Base-by-base conservation (phyloP, 352 stramenopile species). In the Phytophthora pistaciae region DNA sequence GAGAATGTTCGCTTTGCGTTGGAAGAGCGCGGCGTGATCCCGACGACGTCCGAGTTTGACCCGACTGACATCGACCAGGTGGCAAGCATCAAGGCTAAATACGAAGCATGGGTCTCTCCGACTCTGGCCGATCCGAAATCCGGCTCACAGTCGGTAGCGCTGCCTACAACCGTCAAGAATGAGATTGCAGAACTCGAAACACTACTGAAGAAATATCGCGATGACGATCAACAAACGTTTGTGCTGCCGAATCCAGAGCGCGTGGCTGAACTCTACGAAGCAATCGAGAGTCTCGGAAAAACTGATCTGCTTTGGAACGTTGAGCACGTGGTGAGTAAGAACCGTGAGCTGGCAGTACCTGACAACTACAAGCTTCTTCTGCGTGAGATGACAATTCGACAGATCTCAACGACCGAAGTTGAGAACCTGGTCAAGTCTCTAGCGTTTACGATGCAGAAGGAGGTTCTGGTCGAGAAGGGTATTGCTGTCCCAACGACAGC, bases 271-370 rank as follows among this genome's bases (percentile, higher is more conserved):
- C 75, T 94, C n/a, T 84, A 84, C 18, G 46, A 72, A 14, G 71
- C 90, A 18, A 85, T 94, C 20, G 80, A 92, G 55, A 82, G 78
- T 54, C 63, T 94, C 0, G 83, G 84, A 2, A 94, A 92, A 68
- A 88, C 75, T 10, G 84, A 94, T 56, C 61, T 94, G 53, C 73
- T 94, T 18, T 91, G 84, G 84, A 94, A 92, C 65, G 79, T 94
- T n/a, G 73, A 83, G 13, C 83, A 94, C 56, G 80, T 70, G 3
- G 82, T 94, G 3, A 92, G 84, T 57, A 77, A 52, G 5, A 92
- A 90, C 65, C 58, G 64, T 3, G 87, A 94, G 57, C 68, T 92
- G 9, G 80, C 79, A 1, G 74, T 90, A 1, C 84, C 87, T n/a
- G 67, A 66, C 36, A 77, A 58, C 29, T 88, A 85, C 44, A 59